Evolutionary conservation across 2,329 filamentous ascomycete genomes (phyloP).

Genomic region (Aspergillus ruber): DNA sequence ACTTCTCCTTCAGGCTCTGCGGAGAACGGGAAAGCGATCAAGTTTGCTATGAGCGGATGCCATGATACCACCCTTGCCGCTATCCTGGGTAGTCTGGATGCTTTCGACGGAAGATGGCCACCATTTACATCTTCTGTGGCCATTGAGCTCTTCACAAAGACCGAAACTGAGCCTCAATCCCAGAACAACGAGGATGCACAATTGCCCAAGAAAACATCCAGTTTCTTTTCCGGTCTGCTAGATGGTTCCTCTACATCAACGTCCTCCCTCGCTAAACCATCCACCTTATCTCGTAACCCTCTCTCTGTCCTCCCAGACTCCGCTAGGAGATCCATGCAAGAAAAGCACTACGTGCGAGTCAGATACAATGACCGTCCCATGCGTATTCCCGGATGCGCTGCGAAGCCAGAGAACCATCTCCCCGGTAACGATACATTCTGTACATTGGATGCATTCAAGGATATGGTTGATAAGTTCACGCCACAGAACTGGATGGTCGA

Average conservation of each 20-base stretch:
- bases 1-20: constrained; percentile 47
- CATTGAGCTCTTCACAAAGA: constrained; percentile 74
- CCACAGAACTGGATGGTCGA: constrained; percentile 69
- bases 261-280: constrained; percentile 11
- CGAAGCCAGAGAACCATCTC: constrained; percentile 68
- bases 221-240: constrained; percentile 27
- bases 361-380: constrained; percentile 86
- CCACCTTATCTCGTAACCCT: constrained; percentile 28
- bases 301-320: constrained; percentile 24
- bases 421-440: constrained; percentile 84
- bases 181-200: constrained; percentile 19
- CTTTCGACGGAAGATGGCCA: constrained; percentile 74
- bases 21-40: constrained; percentile 46
- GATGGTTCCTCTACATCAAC: constrained; percentile 13
- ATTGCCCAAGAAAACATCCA: constrained; percentile 20
- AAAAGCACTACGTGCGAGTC: constrained; percentile 76
- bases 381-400: constrained; percentile 70
- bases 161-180: constrained; percentile 15
- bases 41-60: constrained; percentile 75
- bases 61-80: constrained; percentile 90
- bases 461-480: constrained; percentile 83
- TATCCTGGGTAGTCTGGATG: constrained; percentile 69
- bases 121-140: constrained; percentile 90
- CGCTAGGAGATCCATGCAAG: constrained; percentile 30
- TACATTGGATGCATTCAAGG: constrained; percentile 86